Base-by-base conservation (phyloP, 2,329 filamentous ascomycete species). In the Phialocephala subalpina region DNA sequence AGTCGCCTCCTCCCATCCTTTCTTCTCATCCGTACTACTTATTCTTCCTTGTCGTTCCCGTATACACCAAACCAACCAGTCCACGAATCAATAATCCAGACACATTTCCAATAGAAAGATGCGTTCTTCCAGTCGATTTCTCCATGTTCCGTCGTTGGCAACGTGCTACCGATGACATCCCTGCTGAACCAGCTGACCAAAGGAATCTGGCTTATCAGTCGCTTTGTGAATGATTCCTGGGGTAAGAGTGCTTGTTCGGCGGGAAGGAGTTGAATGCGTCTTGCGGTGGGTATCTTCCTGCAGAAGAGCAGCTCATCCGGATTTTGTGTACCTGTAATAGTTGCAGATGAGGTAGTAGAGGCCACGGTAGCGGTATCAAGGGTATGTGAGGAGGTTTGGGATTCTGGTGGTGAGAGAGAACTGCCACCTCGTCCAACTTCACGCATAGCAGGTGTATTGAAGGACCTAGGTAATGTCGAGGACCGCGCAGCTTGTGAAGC, bases 71-170 rank as follows among this genome's bases (percentile, higher is more conserved):
- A 90, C 45, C 89, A 79, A 3, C 82, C 80, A 73, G 89, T 87
- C 62, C 82, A 83, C 20, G 81, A 79, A 73, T 90, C 88, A 27
- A 90, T 79, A 80, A 83, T 88, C 80, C 85, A 90, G 71, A 90
- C 86, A 52, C 90, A 73, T 77, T 86, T 87, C 88, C 88, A 91
- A 79, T 90, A 91, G 67, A 90, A 77, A 67, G 87, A 90, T 12
- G 88, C 88, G 55, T 81, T 81, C 49, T 87, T 86, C 82, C 89
- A 92, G 78, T 97, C 94, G 72, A 97, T 94, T 49, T 88, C 88
- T 64, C 92, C 92, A 52, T 85, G 82, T 61, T 93, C 91, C 61
- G 85, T 90, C 49, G 90, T 84, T 8, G 92, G 92, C 45, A 95
- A 88, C 75, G 91, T 86, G 74, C 88, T 89, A 6, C 92, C 92